Conservation (phyloP, 352 stramenopile species). For the Phytophthora boehmeriae region DNA sequence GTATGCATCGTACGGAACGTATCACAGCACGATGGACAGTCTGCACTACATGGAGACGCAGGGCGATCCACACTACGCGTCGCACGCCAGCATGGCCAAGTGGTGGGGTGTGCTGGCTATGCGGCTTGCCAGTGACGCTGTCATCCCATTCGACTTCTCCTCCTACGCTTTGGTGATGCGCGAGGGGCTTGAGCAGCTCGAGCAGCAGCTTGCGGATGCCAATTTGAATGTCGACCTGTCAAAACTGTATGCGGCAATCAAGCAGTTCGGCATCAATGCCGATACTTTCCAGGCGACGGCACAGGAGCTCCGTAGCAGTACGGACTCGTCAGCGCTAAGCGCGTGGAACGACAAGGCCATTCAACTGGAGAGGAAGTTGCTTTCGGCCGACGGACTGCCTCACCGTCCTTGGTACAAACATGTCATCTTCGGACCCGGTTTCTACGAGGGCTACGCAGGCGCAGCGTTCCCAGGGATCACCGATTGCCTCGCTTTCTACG, state of each 20-base stretch:
- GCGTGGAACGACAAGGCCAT: slow-evolving; percentile 40
- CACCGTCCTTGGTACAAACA: slow-evolving; percentile 51
- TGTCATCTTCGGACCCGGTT: slow-evolving; percentile 25
- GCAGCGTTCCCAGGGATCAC: slow-evolving; percentile 46
- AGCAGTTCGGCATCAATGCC: slow-evolving; percentile 27
- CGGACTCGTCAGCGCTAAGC: neutral
- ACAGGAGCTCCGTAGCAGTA: slow-evolving; percentile 5
- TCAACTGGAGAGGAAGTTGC: slow-evolving; percentile 38
- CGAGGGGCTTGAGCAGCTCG: slow-evolving; percentile 25
- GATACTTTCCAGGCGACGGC: slow-evolving; percentile 21
- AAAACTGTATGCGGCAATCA: slow-evolving; percentile 25
- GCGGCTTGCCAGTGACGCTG: slow-evolving; percentile 37
- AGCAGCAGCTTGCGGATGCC: slow-evolving; percentile 15
- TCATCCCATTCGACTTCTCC: slow-evolving; percentile 52
- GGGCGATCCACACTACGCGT: slow-evolving; percentile 54
- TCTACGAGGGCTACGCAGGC: slow-evolving; percentile 29
- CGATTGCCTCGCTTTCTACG: slow-evolving; percentile 40
- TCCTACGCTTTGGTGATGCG: slow-evolving; percentile 44
- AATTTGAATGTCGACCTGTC: slow-evolving; percentile 25
- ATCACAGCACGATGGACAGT: slow-evolving; percentile 86
- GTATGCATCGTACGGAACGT: slow-evolving; percentile 52
- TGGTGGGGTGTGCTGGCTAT: slow-evolving; percentile 58
- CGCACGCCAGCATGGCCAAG: slow-evolving; percentile 40
- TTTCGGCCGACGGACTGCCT: slow-evolving; percentile 32
- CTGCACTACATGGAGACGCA: slow-evolving; percentile 61